These are phyloP conservation scores for Mallotus japonicus DNA, from an alignment of 441 rosid species.

Conservation along the genomic window DNA sequence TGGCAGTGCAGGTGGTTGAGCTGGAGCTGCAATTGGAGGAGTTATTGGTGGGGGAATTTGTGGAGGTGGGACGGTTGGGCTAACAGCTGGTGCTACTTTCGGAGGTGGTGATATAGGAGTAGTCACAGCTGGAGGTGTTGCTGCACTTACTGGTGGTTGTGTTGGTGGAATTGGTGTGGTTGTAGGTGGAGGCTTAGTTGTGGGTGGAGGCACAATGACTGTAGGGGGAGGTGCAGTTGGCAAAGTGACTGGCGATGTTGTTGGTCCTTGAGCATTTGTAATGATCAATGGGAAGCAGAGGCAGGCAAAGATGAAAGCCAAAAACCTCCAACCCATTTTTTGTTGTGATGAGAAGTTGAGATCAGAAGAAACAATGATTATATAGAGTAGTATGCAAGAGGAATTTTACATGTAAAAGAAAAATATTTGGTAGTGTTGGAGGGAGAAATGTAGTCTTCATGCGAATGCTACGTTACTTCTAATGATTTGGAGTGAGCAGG, in stretches of 20 bases:
- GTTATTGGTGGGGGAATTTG: conserved; percentile 47
- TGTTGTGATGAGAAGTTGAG: conserved; percentile 32
- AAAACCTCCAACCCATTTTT: conserved; percentile 45
- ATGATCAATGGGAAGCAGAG: conserved; percentile 41
- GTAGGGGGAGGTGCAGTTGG: conserved; percentile 35
- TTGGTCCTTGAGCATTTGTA: conserved; percentile 66
- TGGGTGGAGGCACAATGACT: conserved; percentile 29
- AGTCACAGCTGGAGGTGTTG: conserved; percentile 36
- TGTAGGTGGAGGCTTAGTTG: conserved; percentile 33
- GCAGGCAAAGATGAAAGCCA: conserved; percentile 37
- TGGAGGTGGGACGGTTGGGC: conserved; percentile 36
- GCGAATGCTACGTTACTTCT: conserved; percentile 52
- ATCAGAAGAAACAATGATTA: conserved; percentile 26
- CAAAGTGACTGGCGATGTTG: conserved; percentile 52
- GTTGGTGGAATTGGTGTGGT: conserved; percentile 36
- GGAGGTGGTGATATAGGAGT: conserved; percentile 51
- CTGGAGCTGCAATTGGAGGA: conserved; percentile 52
- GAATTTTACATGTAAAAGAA: conserved; percentile 11
- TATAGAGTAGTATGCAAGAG: conserved; percentile 25
- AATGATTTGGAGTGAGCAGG: conserved; percentile 29
- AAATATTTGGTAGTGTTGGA: conserved; percentile 52
- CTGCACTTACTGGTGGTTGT: conserved; percentile 41
- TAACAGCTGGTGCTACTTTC: conserved; percentile 56
- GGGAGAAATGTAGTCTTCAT: conserved; percentile 51
- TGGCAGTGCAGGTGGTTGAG: conserved; percentile 31